Evolutionary conservation across 1,284 basidiomycete genomes (phyloP), one percentile per base, ranked within the genome.

Genomic region (Boletellus deceptivus): DNA sequence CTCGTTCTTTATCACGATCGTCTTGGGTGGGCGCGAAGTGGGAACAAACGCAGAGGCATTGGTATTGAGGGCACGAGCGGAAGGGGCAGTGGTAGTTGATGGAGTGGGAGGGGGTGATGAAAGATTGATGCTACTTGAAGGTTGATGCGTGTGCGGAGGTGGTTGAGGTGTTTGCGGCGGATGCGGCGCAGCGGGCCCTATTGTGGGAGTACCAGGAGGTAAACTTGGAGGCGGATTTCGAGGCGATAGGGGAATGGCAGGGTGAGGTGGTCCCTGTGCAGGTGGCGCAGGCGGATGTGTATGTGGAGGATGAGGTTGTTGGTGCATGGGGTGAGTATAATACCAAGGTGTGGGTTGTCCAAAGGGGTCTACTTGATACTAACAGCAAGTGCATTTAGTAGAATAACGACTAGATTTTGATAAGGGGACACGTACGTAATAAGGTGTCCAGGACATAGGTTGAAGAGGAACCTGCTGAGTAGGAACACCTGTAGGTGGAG

Each of bases 61-160:
- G 8, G 78, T 77, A 61, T 83, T 87, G 48, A 89, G 72, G 10
- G 77, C 72, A 45, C 66, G 72, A 42, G 60, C 63, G 11, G 69
- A 62, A 9, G 75, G 70, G 25, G 68, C 70, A n/a, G 71, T 67
- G 7, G 75, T 58, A 0, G 79, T 70, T 1, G 81, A 76, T 3
- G 85, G 83, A 2, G 86, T 86, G 5, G 84, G 75, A n/a, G 86
- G 85, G 1, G 86, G 83, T 0, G 86, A 84, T 3, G 82, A 76
- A 6, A 86, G 70, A 48, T 70, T 71, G 14, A 81, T 74, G 49
- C 70, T 78, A 39, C 67, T 71, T 7, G 76, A 69, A 14, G 80
- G 70, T 41, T 75, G 72, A 52, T 79, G 77, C 14, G 78, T 70
- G 18, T 78, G 73, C 6, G 75, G 75, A 13, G 77, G 75, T 4